These are phyloP conservation scores for Didymellaceae sp. DNA, from an alignment of 2,329 filamentous ascomycete genomes.

Conservation along the genomic window DNA sequence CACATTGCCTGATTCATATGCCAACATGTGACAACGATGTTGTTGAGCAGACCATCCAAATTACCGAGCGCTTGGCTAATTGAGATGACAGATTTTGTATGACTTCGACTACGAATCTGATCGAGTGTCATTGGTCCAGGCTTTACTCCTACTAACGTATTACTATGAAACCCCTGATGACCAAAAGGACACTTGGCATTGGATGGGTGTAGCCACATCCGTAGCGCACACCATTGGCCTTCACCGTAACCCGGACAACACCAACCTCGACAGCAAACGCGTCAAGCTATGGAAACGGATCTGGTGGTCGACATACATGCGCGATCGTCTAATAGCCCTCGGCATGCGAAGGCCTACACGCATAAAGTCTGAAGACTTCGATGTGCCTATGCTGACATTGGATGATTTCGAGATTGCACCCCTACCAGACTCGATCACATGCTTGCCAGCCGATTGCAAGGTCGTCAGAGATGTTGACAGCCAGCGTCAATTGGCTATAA, in stretches of 20 bases:
- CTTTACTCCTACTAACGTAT: slow-evolving; percentile 89
- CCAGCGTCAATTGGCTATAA: slow-evolving; percentile 79
- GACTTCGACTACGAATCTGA: slow-evolving; percentile 96
- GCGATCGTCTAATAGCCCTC: slow-evolving; percentile 87
- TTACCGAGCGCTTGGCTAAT: slow-evolving; percentile 3
- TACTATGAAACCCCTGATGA: slow-evolving; percentile 98
- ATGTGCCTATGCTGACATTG: slow-evolving; percentile 87
- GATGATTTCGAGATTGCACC: slow-evolving; percentile 81
- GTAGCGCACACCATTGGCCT: slow-evolving; percentile 92
- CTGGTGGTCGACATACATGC: slow-evolving; percentile 98
- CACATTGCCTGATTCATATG: slow-evolving; percentile 12
- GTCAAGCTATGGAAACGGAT: slow-evolving; percentile 92
- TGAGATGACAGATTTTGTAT: slow-evolving; percentile 71
- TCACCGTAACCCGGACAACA: slow-evolving; percentile 82
- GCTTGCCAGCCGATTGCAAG: slow-evolving; percentile 73
- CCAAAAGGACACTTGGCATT: slow-evolving; percentile 98
- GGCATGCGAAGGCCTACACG: slow-evolving; percentile 92
- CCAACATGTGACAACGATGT: slow-evolving; percentile 13
- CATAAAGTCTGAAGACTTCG: slow-evolving; percentile 92
- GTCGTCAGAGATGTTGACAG: slow-evolving; percentile 73
- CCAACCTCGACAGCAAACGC: slow-evolving; percentile 74
- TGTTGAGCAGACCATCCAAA: background rate
- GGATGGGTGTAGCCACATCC: slow-evolving; percentile 96
- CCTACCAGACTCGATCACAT: slow-evolving; percentile 70
- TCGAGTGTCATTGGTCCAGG: slow-evolving; percentile 86